Evolutionary conservation across 164 flowering plant genomes (phyloP).

Genomic region (Saururus chinensis): DNA sequence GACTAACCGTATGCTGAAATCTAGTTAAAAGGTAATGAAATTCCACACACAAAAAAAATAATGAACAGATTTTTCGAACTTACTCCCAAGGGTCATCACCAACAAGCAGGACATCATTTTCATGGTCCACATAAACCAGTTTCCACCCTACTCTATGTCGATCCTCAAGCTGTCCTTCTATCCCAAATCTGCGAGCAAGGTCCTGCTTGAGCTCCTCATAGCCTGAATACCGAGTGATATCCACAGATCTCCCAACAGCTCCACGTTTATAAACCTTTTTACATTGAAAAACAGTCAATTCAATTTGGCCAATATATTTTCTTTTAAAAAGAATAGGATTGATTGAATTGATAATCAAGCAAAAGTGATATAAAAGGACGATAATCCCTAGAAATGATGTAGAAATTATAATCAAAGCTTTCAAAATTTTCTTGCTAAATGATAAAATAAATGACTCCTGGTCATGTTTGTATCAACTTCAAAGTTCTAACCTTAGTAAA

Average conservation of each 20-base stretch:
- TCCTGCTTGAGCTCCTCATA: slow-evolving; percentile 94
- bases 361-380: not conserved
- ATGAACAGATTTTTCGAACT: slow-evolving; percentile 14
- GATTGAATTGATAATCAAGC: not conserved
- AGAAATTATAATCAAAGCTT: not conserved
- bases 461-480: too few species aligned
- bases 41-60: slow-evolving; percentile 1
- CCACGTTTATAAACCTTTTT: slow-evolving; percentile 90
- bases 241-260: slow-evolving; percentile 97
- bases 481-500: slow-evolving; percentile 64
- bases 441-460: too few species aligned
- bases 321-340: not conserved
- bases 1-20: too few species aligned
- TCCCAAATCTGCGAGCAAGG: slow-evolving; percentile 92
- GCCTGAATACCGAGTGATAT: slow-evolving; percentile 74
- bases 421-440: too few species aligned
- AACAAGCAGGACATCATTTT: slow-evolving; percentile 79
- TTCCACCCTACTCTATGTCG: slow-evolving; percentile 85
- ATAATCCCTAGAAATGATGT: not conserved
- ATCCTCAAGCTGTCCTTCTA: slow-evolving; percentile 96
- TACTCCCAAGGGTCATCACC: slow-evolving; percentile 99
- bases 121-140: slow-evolving; percentile 92
- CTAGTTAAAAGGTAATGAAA: too few species aligned
- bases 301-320: not conserved
- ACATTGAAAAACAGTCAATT: slow-evolving; percentile 1